Evolutionary conservation across 441 rosid genomes (phyloP).

Genomic region (Pelargonium citronellum): DNA sequence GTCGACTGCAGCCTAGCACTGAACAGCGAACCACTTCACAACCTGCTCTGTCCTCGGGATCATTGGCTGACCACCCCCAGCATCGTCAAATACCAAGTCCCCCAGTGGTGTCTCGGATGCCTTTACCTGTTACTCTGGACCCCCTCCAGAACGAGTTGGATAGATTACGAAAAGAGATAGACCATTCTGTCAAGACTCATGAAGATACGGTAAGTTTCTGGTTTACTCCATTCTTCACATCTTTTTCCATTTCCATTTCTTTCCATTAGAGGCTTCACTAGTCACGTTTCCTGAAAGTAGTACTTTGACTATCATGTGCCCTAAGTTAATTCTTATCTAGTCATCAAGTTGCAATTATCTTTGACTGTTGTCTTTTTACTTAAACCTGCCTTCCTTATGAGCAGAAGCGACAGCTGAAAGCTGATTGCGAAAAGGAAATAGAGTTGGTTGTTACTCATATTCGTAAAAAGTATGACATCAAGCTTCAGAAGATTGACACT

Average conservation of each 20-base stretch:
- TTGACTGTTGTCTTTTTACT: conserved; percentile 6
- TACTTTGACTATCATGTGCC: background rate
- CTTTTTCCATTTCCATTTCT: too few relatives aligned
- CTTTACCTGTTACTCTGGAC: conserved; percentile 35
- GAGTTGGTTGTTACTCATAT: conserved; percentile 53
- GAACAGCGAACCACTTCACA: background rate
- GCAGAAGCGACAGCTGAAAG: conserved; percentile 47
- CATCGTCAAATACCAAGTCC: conserved; percentile 31
- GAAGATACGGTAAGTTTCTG: conserved; percentile 48
- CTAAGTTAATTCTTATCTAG: background rate
- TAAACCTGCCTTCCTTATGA: conserved; percentile 21
- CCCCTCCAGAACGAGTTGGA: conserved; percentile 83
- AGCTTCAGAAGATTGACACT: conserved; percentile 43
- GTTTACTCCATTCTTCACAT: background rate
- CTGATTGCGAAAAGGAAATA: conserved; percentile 56
- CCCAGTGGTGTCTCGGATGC: conserved; percentile 29
- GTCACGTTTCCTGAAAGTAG: background rate
- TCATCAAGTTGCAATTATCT: background rate
- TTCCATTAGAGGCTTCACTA: background rate
- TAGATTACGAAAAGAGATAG: conserved; percentile 47
- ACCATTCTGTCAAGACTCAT: conserved; percentile 31
- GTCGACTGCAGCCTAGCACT: background rate
- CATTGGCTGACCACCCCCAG: conserved; percentile 20
- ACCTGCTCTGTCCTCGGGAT: conserved; percentile 24
- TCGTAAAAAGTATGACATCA: conserved; percentile 48